phyloP scores from a whole-genome alignment of 352 stramenopile genomes.

The Globisporangium okanoganense region DNA sequence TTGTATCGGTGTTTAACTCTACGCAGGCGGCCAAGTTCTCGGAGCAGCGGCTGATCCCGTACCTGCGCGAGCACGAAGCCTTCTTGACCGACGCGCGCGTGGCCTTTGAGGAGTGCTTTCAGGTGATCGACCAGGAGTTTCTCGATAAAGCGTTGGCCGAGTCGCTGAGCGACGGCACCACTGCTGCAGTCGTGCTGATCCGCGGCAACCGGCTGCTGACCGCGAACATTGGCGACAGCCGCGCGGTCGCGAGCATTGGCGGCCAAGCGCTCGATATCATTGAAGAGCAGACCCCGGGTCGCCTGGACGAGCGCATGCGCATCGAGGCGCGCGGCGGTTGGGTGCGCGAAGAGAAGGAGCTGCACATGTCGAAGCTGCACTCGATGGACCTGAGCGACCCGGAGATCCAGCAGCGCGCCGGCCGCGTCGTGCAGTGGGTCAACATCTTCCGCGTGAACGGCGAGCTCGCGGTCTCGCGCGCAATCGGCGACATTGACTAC shows the following conservation, averaged over 20 bases:
- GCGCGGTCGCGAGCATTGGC: conserved; percentile 77
- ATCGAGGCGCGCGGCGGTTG: conserved; percentile 67
- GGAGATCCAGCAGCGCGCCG: conserved; percentile 75
- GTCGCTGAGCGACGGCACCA: conserved; percentile 74
- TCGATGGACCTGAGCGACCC: conserved; percentile 88
- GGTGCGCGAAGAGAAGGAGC: conserved; percentile 64
- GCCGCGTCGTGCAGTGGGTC: conserved; percentile 81
- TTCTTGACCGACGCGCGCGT: conserved; percentile 57
- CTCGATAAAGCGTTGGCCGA: conserved; percentile 52
- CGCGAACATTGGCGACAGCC: conserved; percentile 86
- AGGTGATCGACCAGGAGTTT: conserved; percentile 77
- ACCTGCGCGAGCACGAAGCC: conserved; percentile 63
- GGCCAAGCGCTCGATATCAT: conserved; percentile 84
- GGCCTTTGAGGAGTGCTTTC: conserved; percentile 76
- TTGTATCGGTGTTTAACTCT: neutral
- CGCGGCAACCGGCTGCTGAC: conserved; percentile 78
- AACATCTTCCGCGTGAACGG: conserved; percentile 88
- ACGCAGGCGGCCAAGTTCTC: conserved; percentile 69
- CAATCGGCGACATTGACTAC: conserved; percentile 92
- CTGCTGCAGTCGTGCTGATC: conserved; percentile 75
- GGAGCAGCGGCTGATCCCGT: conserved; percentile 61
- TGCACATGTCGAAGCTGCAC: conserved; percentile 86
- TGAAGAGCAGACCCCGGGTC: conserved; percentile 80
- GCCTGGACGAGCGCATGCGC: conserved; percentile 61
- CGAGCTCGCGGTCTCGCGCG: conserved; percentile 90